Evolutionary conservation across 23 red algal species (phyloP).

Genomic region (Gracilaria domingensis): DNA sequence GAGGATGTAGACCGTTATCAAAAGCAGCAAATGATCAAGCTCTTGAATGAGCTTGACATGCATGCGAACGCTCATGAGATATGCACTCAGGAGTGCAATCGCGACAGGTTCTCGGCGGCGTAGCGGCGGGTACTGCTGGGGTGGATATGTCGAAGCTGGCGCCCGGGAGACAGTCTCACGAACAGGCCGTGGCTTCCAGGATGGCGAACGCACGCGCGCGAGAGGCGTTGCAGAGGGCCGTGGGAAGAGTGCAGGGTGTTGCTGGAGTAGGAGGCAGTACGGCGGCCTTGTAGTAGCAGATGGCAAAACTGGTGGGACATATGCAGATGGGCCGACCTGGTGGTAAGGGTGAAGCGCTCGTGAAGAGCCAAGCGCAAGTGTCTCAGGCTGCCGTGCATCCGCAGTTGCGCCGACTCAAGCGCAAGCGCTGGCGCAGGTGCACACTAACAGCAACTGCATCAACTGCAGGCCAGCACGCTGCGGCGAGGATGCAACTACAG

Average conservation of each 20-base stretch:
- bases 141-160: slow-evolving; percentile 22
- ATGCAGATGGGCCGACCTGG: background rate
- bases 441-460: background rate
- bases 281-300: background rate
- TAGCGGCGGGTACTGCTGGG: background rate
- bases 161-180: background rate
- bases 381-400: background rate
- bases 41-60: background rate
- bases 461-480: background rate
- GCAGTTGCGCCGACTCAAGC: background rate
- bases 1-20: slow-evolving; percentile 28
- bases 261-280: background rate
- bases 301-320: background rate
- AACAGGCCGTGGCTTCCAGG: background rate
- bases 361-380: slow-evolving; percentile 5
- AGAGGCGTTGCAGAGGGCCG: background rate
- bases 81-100: background rate
- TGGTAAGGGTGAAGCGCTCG: background rate
- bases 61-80: slow-evolving; percentile 2
- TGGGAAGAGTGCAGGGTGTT: background rate
- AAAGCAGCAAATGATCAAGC: background rate
- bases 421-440: slow-evolving; percentile 5
- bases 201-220: background rate
- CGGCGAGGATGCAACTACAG: background rate
- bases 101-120: background rate